These are phyloP conservation scores for Digitaria exilis DNA, from an alignment of 202 grass and related monocot genomes.

Conservation along the genomic window DNA sequence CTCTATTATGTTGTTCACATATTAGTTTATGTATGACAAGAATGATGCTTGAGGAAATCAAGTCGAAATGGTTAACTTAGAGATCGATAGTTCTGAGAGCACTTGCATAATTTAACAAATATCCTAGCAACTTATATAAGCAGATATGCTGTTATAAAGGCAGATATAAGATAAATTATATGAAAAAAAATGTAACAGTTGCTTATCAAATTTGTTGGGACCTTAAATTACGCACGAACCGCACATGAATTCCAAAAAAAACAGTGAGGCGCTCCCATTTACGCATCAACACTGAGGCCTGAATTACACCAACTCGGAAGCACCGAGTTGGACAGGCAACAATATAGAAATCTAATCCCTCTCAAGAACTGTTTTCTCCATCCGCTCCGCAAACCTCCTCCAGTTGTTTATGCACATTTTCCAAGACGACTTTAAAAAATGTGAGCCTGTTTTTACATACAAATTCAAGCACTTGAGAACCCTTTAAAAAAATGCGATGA, in stretches of 20 bases:
- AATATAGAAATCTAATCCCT: not conserved
- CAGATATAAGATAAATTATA: too few species aligned
- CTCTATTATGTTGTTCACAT: not conserved
- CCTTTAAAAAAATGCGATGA: too few species aligned
- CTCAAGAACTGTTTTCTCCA: not conserved
- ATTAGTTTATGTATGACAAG: not conserved
- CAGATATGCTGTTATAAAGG: too few species aligned
- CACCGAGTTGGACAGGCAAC: not conserved
- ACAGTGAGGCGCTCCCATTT: not conserved
- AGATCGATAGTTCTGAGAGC: not conserved
- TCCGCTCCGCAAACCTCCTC: not conserved
- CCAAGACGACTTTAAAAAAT: not conserved
- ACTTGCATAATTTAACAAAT: not conserved
- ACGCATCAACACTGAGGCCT: not conserved
- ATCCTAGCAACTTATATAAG: too few species aligned
- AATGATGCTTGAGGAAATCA: not conserved
- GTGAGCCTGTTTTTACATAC: not conserved
- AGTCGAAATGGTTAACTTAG: not conserved
- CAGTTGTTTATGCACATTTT: not conserved
- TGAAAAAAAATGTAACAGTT: too few species aligned
- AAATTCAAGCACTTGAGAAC: too few species aligned
- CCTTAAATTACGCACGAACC: too few species aligned
- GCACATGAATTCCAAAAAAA: too few species aligned
- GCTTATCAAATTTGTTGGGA: too few species aligned
- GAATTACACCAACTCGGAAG: not conserved